phyloP scores from a whole-genome alignment of 441 rosid species.

The Adansonia grandidieri region DNA sequence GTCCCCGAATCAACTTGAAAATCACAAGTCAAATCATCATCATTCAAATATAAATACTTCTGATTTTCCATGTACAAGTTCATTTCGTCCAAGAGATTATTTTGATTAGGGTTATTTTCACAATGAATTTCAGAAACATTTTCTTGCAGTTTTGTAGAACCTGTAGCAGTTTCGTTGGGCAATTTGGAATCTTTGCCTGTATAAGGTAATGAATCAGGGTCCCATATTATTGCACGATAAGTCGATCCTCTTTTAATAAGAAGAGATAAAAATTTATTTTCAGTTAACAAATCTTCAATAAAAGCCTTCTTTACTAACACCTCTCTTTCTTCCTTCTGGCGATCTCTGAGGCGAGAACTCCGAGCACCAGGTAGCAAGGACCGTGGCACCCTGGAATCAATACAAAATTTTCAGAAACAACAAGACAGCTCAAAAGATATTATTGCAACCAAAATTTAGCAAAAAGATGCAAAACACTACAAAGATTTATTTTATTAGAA shows the following conservation, averaged over 20 bases:
- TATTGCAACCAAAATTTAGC: background rate
- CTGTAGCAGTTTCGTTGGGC: slow-evolving; percentile 37
- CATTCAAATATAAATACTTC: slow-evolving; percentile 66
- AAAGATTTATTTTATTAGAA: background rate
- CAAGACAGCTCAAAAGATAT: slow-evolving; percentile 11
- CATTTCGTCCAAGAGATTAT: slow-evolving; percentile 74
- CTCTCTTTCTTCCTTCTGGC: slow-evolving; percentile 91
- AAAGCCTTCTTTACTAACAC: slow-evolving; percentile 87
- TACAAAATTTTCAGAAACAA: slow-evolving; percentile 34
- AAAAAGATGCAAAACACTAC: slow-evolving; percentile 20
- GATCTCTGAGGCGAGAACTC: slow-evolving; percentile 93
- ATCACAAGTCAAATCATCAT: slow-evolving; percentile 76
- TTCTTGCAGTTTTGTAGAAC: slow-evolving; percentile 43
- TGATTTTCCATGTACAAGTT: slow-evolving; percentile 83
- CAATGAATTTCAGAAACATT: slow-evolving; percentile 41
- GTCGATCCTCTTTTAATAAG: slow-evolving; percentile 60
- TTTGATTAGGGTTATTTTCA: slow-evolving; percentile 44
- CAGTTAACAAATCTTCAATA: slow-evolving; percentile 76
- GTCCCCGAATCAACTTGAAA: slow-evolving; percentile 94
- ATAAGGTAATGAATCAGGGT: slow-evolving; percentile 78
- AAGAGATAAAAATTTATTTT: slow-evolving; percentile 63
- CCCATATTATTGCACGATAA: slow-evolving; percentile 69
- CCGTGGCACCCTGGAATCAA: slow-evolving; percentile 82
- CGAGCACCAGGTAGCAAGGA: slow-evolving; percentile 93
- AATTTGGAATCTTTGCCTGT: slow-evolving; percentile 55